Evolutionary conservation across 257 asterid species (phyloP).

Genomic region (Rauvolfia tetraphylla): DNA sequence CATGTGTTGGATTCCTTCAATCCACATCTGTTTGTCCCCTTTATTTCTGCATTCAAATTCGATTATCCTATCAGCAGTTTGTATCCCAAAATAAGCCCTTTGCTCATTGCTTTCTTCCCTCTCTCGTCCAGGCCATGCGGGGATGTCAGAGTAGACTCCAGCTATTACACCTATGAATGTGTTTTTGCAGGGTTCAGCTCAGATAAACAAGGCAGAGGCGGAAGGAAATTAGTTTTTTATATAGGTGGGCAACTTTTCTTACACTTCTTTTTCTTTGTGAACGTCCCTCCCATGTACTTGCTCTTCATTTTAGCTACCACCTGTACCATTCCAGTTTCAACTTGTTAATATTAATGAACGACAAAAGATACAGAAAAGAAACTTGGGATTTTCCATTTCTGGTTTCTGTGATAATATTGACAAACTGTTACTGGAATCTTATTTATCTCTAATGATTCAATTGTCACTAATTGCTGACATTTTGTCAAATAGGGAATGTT

Average conservation of each 20-base stretch:
- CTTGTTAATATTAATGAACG: not conserved
- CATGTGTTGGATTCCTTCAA: slow-evolving; percentile 74
- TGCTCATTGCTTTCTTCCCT: slow-evolving; percentile 36
- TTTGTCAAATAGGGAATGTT: not conserved
- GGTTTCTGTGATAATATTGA: not conserved
- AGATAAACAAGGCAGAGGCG: slow-evolving; percentile 6
- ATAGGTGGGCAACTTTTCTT: slow-evolving; percentile 12
- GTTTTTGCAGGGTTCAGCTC: slow-evolving; percentile 1
- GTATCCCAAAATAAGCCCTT: slow-evolving; percentile 70
- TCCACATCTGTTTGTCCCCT: slow-evolving; percentile 68
- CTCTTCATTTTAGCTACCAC: slow-evolving; percentile 83
- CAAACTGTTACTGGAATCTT: not conserved
- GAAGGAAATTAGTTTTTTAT: not conserved
- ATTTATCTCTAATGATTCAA: not conserved
- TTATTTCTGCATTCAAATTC: slow-evolving; percentile 76
- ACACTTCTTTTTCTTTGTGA: slow-evolving; percentile 93
- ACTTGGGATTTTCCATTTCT: not conserved
- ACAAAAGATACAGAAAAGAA: not conserved
- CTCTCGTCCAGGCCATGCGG: slow-evolving; percentile 76
- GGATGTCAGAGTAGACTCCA: slow-evolving; percentile 51
- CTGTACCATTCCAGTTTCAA: slow-evolving; percentile 35
- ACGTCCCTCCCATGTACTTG: slow-evolving; percentile 87
- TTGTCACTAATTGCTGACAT: not conserved
- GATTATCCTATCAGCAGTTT: slow-evolving; percentile 67
- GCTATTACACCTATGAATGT: slow-evolving; percentile 59